Base-by-base conservation (phyloP, 2,329 filamentous ascomycete species). In the Talaromyces sp. region DNA sequence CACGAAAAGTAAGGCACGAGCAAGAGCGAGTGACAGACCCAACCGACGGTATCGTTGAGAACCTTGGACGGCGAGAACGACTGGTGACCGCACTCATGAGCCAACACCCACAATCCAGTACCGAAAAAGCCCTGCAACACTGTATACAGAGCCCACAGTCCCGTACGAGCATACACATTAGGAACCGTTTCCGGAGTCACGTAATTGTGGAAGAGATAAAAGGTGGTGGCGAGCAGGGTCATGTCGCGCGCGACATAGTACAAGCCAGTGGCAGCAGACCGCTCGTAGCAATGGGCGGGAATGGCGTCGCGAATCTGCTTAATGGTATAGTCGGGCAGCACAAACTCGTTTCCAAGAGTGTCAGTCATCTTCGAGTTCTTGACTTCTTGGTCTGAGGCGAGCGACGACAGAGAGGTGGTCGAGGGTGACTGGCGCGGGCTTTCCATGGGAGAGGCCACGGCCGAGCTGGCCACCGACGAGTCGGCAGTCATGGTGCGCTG, bases 1-100 rank as follows among this genome's bases (percentile, higher is more conserved):
- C 95, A 99, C 74, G 91, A 96, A 82, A 97, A 99, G 82, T 98
- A 99, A 24, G 95, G 95, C 55, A 99, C 93, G 60, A 97, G 83
- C 43, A 97, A 86, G 51, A 86, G 77, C 41, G 93, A 96, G 81
- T 98, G 93, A 69, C 91, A 86, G 74, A 96, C 77, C 90, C 91
- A 97, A 71, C 93, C 93, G 61, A 95, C 91, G 27, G 90, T 86
- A 78, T 98, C 92, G 81, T 98, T 98, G 74, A 97, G 78, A 11
- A 86, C 80, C 81, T 90, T 93, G 70, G 90, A 97, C n/a, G 90
- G 82, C 50, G 95, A 98, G 82, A 99, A 98, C 63, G 95, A 89
- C 77, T 95, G 90, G 80, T 99, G 95, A 67, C 95, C 95, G 75
- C 95, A 99, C 83, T 99, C 95, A 80, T 99, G 95, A 63, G 95